Evolutionary conservation across 2,329 filamentous ascomycete species (phyloP), one percentile per base, ranked within the genome.

Genomic region (Epichloe glyceriae): DNA sequence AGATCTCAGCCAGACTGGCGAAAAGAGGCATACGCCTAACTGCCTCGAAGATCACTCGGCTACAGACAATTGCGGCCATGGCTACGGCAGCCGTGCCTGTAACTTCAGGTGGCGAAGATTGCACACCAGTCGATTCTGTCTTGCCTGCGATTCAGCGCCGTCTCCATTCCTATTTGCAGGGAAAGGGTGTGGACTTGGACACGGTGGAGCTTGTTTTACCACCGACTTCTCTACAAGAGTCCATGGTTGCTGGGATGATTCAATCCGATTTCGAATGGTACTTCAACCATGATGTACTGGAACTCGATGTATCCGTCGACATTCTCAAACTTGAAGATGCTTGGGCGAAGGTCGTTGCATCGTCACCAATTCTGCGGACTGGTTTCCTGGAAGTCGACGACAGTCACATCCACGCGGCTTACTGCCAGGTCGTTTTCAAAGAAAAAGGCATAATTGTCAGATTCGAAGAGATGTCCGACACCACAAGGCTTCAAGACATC

Each of bases 181-280:
- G 56, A 0, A 61, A 61, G 3, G 67, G 61, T 0, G 58, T 67
- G 20, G 52, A 67, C 1, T 60, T 75, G 7, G 53, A 63, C 0
- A 59, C 70, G 11, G 59, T 83, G 1, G 78, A 86, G 47, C 63
- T 72, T 3, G 66, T 91, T 3, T 67, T 93, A 2, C 89, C 89
- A 0, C 76, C 84, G 0, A 95, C 90, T 0, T 83, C 89, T 6
- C 73, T 95, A 5, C 90, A 97, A 66, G 88, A 96, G 63, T 83
- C 84, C 1, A 88, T 96, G 81, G 70, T 94, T 3, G 82, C 83
- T 0, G 85, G 88, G 53, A 95, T 95, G 86, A 56, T 88, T 0
- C 73, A 79, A 15, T 93, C 88, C 0, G 73, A 79, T 3, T 91
- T 85, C 57, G 69, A 73, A 11, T 77, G 82, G 55, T 97, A 97